These are phyloP conservation scores for Myrmaecium sp. DNA, from an alignment of 2,329 filamentous ascomycete species.

Conservation along the genomic window DNA sequence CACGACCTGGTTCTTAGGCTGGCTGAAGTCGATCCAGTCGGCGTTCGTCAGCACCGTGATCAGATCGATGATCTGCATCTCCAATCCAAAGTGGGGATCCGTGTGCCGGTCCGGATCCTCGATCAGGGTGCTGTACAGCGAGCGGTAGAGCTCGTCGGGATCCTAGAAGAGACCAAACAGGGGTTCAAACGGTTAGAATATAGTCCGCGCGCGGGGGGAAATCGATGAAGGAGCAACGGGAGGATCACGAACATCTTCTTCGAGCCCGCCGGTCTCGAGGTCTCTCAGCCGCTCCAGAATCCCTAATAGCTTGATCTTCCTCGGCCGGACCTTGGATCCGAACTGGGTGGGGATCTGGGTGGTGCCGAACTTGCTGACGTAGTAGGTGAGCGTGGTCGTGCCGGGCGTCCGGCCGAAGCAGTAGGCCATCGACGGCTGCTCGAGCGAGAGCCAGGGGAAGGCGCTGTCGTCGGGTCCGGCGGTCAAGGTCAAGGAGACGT, in stretches of 20 bases:
- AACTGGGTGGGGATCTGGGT: slow-evolving; percentile 40
- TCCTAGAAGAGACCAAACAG: slow-evolving; percentile 24
- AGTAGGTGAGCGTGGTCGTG: slow-evolving; percentile 56
- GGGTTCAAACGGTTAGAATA: no score
- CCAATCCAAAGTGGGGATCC: slow-evolving; percentile 41
- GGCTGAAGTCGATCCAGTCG: slow-evolving; percentile 58
- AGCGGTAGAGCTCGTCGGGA: slow-evolving; percentile 28
- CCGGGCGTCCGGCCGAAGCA: slow-evolving; percentile 49
- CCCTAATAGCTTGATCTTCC: slow-evolving; percentile 39
- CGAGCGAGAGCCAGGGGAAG: slow-evolving; percentile 51
- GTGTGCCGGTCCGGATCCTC: slow-evolving; percentile 46
- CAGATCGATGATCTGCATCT: slow-evolving; percentile 56
- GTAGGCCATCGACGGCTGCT: slow-evolving; percentile 57
- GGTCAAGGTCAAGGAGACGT: slow-evolving; percentile 21
- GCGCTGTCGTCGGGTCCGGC: slow-evolving; percentile 17
- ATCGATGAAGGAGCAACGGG: slow-evolving; percentile 6
- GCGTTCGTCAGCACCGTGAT: slow-evolving; percentile 51
- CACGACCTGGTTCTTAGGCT: slow-evolving; percentile 52
- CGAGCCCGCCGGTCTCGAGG: slow-evolving; percentile 23
- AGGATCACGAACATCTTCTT: slow-evolving; percentile 23
- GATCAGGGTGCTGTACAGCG: slow-evolving; percentile 52
- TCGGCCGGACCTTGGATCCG: slow-evolving; percentile 41
- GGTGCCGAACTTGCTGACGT: slow-evolving; percentile 42
- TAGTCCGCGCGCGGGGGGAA: slow-evolving; percentile 1
- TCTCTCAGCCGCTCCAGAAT: slow-evolving; percentile 26